Conservation (phyloP, 192 early-diverging fungal genomes). For the Rhizophagus prolifer region DNA sequence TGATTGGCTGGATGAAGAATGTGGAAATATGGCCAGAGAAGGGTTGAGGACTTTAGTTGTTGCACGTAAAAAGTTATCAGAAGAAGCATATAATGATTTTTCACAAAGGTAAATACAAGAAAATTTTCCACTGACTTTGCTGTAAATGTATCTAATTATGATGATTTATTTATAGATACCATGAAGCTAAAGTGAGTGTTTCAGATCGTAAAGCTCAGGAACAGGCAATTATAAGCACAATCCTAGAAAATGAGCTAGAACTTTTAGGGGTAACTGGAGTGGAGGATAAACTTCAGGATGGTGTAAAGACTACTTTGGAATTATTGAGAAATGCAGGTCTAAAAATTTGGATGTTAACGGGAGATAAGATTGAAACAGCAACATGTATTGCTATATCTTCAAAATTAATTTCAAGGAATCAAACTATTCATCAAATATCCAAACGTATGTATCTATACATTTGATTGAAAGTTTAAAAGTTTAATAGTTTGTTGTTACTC, state of each 20-base stretch:
- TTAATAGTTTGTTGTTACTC: not conserved
- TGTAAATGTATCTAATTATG: not conserved
- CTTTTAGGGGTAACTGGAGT: conserved; percentile 92
- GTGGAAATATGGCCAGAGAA: conserved; percentile 95
- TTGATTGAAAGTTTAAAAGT: not conserved
- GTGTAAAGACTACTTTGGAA: conserved; percentile 87
- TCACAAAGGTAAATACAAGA: conserved; percentile 42
- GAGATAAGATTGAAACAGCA: conserved; percentile 97
- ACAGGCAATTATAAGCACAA: conserved; percentile 60
- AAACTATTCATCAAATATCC: conserved; percentile 78
- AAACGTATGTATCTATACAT: conserved; percentile 47
- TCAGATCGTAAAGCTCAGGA: conserved; percentile 69
- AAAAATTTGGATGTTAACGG: conserved; percentile 97
- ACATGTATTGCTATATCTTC: conserved; percentile 93
- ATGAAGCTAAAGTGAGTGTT: conserved; percentile 72
- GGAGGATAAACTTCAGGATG: conserved; percentile 95
- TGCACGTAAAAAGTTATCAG: conserved; percentile 77
- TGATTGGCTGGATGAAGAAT: conserved; percentile 98
- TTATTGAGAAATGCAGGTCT: conserved; percentile 86
- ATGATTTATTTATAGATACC: conserved; percentile 40
- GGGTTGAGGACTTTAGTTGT: conserved; percentile 92
- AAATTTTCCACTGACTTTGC: not conserved
- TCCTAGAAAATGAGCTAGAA: conserved; percentile 84
- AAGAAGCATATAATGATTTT: conserved; percentile 69
- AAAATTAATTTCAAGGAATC: conserved; percentile 84